Conservation (phyloP, 306 rosid species). For the Carpinus viminea region DNA sequence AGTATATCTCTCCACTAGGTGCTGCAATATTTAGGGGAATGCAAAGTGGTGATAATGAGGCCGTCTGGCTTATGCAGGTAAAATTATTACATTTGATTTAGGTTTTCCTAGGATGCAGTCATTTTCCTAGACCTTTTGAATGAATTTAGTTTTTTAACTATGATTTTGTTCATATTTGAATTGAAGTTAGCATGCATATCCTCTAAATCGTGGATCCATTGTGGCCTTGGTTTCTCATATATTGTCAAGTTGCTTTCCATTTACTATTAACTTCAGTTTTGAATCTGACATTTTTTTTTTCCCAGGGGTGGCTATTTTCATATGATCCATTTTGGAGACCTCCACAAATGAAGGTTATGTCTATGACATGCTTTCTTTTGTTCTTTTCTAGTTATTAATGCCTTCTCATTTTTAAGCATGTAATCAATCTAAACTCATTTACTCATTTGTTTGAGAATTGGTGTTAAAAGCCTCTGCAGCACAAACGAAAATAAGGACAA, state of each 20-base stretch:
- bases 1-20: slow-evolving; percentile 83
- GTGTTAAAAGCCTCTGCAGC: not conserved
- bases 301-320: slow-evolving; percentile 87
- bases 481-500: not conserved
- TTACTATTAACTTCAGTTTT: slow-evolving; percentile 3
- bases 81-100: slow-evolving; percentile 3
- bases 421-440: not conserved
- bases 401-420: slow-evolving; percentile 7
- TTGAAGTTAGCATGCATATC: not conserved
- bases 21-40: slow-evolving; percentile 76
- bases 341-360: slow-evolving; percentile 82
- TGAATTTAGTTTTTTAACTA: not conserved
- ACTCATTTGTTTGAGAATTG: not conserved
- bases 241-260: not conserved
- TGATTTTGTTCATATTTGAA: not conserved
- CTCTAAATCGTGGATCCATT: not conserved
- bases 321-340: slow-evolving; percentile 97
- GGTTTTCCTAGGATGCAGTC: not conserved
- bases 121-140: not conserved
- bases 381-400: slow-evolving; percentile 6
- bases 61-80: slow-evolving; percentile 98
- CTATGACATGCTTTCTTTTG: slow-evolving; percentile 1
- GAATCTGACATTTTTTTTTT: slow-evolving; percentile 3
- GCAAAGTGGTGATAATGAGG: slow-evolving; percentile 76
- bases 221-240: not conserved